These are phyloP conservation scores for Clarireedia sp. DNA, from an alignment of 2,329 filamentous ascomycete genomes.

Conservation along the genomic window DNA sequence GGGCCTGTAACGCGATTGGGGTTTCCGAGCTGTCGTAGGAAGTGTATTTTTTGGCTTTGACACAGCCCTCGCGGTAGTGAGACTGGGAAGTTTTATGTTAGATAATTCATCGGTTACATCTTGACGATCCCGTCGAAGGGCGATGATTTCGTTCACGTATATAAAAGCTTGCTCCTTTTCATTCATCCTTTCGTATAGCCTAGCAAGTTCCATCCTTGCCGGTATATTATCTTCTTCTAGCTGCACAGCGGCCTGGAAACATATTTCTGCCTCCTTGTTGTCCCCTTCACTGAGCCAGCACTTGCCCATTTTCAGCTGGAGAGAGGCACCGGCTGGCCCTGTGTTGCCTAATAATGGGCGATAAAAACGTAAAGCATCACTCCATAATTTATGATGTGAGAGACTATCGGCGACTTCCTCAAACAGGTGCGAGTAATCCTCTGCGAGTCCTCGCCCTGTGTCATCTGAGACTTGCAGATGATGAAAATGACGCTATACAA, in stretches of 20 bases:
- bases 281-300: constrained; percentile 62
- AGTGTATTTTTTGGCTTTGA: neutral
- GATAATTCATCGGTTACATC: constrained; percentile 32
- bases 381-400: constrained; percentile 39
- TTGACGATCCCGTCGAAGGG: constrained; percentile 37
- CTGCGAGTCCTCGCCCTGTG: constrained; percentile 42
- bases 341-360: constrained; percentile 43
- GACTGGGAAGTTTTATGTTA: constrained; percentile 8
- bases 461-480: constrained; percentile 58
- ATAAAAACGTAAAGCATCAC: constrained; percentile 51
- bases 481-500: constrained; percentile 52
- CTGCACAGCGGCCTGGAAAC: constrained; percentile 67
- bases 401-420: constrained; percentile 59
- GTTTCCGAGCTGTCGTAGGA: neutral
- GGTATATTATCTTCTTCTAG: constrained; percentile 65
- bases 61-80: neutral
- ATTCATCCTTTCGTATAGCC: constrained; percentile 70
- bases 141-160: constrained; percentile 67
- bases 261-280: constrained; percentile 64
- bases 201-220: constrained; percentile 70
- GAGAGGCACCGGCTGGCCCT: constrained; percentile 39
- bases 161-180: constrained; percentile 70
- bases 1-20: constrained; percentile 1
- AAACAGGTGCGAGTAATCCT: constrained; percentile 71
- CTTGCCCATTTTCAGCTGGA: constrained; percentile 38